Evolutionary conservation across 1,284 basidiomycete species (phyloP).

Genomic region (Cutaneotrichosporon daszewskae): DNA sequence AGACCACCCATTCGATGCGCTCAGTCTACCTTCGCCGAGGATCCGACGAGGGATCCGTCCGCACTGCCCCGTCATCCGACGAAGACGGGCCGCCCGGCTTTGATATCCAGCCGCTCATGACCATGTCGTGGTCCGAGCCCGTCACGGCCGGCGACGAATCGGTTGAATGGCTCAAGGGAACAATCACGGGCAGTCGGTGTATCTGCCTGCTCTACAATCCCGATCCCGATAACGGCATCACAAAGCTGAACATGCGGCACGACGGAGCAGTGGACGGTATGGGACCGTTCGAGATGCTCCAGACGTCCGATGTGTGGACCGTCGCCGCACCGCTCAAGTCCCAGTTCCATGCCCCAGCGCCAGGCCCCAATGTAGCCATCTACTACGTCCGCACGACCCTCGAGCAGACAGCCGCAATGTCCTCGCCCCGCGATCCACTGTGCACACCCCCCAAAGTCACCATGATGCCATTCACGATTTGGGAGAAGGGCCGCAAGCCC

Average conservation of each 20-base stretch:
- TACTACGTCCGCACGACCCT: constrained; percentile 29
- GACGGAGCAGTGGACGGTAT: constrained; percentile 7
- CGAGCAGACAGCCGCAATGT: constrained; percentile 24
- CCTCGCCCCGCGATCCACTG: constrained; percentile 25
- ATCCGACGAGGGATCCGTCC: too few species aligned
- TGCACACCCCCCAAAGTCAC: constrained; percentile 7
- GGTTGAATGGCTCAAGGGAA: constrained; percentile 25
- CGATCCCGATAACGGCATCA: constrained; percentile 20
- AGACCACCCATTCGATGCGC: too few species aligned
- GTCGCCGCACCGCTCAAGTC: constrained; percentile 29
- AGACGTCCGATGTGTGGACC: constrained; percentile 23
- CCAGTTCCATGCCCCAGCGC: constrained; percentile 17
- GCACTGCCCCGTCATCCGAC: too few species aligned
- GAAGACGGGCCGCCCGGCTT: too few species aligned
- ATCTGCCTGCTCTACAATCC: constrained; percentile 28
- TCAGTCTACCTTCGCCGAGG: too few species aligned
- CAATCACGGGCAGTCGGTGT: constrained; percentile 9
- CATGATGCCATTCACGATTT: constrained; percentile 16
- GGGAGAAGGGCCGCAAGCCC: constrained; percentile 15
- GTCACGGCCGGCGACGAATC: constrained; percentile 6
- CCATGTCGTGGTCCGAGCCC: constrained; percentile 16
- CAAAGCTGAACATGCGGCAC: constrained; percentile 15
- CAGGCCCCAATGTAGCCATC: constrained; percentile 23
- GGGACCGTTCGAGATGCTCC: constrained; percentile 8
- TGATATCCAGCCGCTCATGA: too few species aligned